Evolutionary conservation across 2,329 filamentous ascomycete genomes (phyloP), one percentile per base, ranked within the genome.

Genomic region (Cercospora berteroae): DNA sequence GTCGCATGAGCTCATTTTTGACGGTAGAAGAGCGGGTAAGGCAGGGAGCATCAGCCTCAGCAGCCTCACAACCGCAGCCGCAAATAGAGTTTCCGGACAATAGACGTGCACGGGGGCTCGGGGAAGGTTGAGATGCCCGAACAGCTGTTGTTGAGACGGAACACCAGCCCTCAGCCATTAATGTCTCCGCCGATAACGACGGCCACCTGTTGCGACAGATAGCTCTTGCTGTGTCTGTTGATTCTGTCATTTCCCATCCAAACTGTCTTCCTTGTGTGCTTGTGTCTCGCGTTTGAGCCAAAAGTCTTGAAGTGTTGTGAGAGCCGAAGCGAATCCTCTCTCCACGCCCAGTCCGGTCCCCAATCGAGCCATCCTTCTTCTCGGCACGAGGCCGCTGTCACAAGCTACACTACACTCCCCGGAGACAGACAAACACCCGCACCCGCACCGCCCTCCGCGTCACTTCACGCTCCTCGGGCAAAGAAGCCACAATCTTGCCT

Each of bases 401-500:
- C 56, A 31, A 29, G 29, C 57, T 20, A 60, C 23, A 42, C 57
- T 20, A 60, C 23, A 42, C 36, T 42, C 60, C 39, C 23, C 18
- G 13, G 25, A 29, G 20, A 57, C 9, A 56, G 25, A 36, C 9
- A 56, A n/a, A 36, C 16, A 48, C 57, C 70, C 23, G 63, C 52
- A 27, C 42, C 58, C 60, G 42, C 31, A 31, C 64, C 76, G 75
- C 68, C 67, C 70, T 74, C 69, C 18, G 39, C 58, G 16, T 25
- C 58, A 69, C 65, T 62, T 62, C 60, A 66, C 57, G 36, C 61
- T 48, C 65, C 18, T 31, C 48, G 79, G 79, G 92, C 92, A 87
- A 94, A 87, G 92, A 93, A 93, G 91, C 92, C 75, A 89, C 89
- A 87, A 89, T 83, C 75, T 84, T 91, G 92, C 94, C 94, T 97